Conservation (phyloP, 257 asterid species). For the Forsythia suspensa region DNA sequence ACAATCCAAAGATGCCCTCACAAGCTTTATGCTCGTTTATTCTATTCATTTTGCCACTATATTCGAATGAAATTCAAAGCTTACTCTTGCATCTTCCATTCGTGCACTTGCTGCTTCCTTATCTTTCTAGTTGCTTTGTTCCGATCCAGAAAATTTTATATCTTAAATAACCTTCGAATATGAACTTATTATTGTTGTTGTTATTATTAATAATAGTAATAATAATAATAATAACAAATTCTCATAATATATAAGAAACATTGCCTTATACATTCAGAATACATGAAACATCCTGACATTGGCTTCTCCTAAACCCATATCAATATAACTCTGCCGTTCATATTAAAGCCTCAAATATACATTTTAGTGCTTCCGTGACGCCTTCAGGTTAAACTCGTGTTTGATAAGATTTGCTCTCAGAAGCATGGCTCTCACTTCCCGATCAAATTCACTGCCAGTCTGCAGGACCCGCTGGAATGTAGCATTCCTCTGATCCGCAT, state of each 20-base stretch:
- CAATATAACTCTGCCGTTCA: neutral
- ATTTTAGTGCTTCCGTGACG: conserved; percentile 52
- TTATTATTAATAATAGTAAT: too few relatives aligned
- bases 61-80: too few relatives aligned
- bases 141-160: too few relatives aligned
- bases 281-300: neutral
- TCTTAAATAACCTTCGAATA: too few relatives aligned
- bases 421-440: conserved; percentile 80
- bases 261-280: neutral
- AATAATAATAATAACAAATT: neutral
- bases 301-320: neutral
- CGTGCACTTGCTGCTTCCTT: too few relatives aligned
- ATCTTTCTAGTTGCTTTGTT: too few relatives aligned
- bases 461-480: conserved; percentile 89
- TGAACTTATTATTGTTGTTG: too few relatives aligned
- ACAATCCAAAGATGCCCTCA: too few relatives aligned
- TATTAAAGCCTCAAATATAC: conserved; percentile 2
- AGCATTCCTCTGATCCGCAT: conserved; percentile 92
- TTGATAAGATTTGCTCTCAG: conserved; percentile 87
- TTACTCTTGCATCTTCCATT: too few relatives aligned
- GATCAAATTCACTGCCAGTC: conserved; percentile 76
- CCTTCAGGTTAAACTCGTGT: conserved; percentile 59
- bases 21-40: too few relatives aligned
- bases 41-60: too few relatives aligned
- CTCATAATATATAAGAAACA: neutral